Conservation (phyloP, 306 rosid species). For the Geum urbanum region DNA sequence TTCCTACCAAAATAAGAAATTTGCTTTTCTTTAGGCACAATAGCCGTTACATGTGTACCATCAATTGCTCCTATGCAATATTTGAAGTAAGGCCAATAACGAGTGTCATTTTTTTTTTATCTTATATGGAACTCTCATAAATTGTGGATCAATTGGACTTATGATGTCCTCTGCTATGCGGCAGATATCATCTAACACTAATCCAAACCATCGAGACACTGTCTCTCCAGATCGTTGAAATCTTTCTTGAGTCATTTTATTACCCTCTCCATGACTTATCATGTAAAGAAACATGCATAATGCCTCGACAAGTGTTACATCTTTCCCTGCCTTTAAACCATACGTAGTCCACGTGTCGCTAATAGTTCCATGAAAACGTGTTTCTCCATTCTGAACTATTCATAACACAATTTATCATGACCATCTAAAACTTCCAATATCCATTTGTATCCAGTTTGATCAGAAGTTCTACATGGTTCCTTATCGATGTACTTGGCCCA, state of each 20-base stretch:
- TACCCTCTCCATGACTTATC: not conserved
- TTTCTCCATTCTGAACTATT: conserved; percentile 3
- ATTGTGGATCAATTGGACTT: not conserved
- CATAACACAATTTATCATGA: not conserved
- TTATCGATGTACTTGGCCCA: too few species aligned
- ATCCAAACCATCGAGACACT: not conserved
- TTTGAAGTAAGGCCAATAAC: not conserved
- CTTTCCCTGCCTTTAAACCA: not conserved
- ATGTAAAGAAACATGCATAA: not conserved
- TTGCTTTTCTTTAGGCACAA: not conserved
- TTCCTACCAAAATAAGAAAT: not conserved
- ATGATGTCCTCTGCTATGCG: not conserved
- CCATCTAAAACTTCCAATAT: not conserved
- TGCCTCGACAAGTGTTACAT: not conserved
- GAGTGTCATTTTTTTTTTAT: not conserved
- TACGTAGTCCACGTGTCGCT: not conserved
- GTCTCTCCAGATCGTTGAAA: not conserved
- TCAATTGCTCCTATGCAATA: not conserved
- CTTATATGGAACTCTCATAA: not conserved
- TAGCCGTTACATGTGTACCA: not conserved
- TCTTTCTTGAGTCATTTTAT: not conserved
- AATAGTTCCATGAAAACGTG: not conserved
- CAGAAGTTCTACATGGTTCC: not conserved
- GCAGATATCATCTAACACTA: not conserved
- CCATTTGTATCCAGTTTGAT: not conserved